Evolutionary conservation across 106 monocot species (phyloP).

Genomic region (Dactylorhiza incarnata): DNA sequence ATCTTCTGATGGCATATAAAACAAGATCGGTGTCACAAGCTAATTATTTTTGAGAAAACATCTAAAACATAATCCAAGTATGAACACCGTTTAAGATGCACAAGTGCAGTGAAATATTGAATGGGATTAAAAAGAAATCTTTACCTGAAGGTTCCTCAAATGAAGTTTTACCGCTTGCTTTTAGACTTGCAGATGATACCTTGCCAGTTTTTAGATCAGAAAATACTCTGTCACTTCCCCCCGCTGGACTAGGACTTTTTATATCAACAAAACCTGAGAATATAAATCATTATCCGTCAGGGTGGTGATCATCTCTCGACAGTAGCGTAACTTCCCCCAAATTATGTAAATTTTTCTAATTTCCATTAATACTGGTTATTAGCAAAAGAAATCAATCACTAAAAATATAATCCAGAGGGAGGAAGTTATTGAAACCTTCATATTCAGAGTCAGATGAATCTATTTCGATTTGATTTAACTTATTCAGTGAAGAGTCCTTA

Average conservation of each 20-base stretch:
- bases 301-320: background rate
- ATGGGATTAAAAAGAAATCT: constrained; percentile 12
- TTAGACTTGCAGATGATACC: constrained; percentile 13
- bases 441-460: constrained; percentile 35
- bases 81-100: background rate
- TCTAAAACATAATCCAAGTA: background rate
- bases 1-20: constrained; percentile 13
- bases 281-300: background rate
- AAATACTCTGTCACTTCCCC: constrained; percentile 23
- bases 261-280: constrained; percentile 36
- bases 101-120: background rate
- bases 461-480: constrained; percentile 1
- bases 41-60: background rate
- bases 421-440: constrained; percentile 21
- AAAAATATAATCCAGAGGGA: background rate
- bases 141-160: constrained; percentile 10
- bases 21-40: background rate
- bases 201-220: constrained; percentile 27
- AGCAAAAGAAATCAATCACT: background rate
- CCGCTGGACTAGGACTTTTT: constrained; percentile 7
- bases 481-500: constrained; percentile 5
- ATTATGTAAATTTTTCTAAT: background rate
- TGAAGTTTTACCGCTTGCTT: constrained; percentile 29
- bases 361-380: background rate
- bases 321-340: background rate